A percentile compares a stretch with the other conserved stretches of the same genome.
These are phyloP conservation scores for Onygenales sp. DNA, from an alignment of 2,329 filamentous ascomycete species.

Conservation along the genomic window DNA sequence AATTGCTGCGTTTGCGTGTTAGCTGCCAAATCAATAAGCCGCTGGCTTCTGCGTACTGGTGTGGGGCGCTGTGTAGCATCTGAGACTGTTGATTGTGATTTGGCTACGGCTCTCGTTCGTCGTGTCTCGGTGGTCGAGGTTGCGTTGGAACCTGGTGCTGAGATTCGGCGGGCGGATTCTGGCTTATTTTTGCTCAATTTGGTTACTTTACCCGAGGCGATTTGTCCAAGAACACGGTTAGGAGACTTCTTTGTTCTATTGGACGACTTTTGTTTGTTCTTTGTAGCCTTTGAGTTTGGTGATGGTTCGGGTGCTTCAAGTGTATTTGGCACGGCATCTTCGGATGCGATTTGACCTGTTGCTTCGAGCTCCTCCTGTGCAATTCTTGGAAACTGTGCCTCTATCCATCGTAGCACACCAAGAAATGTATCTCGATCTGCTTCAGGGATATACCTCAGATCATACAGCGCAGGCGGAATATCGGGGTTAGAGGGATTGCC, in stretches of 20 bases:
- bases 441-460: background rate
- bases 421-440: background rate
- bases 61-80: background rate
- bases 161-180: background rate
- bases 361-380: background rate
- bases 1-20: background rate
- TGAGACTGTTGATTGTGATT: background rate
- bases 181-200: background rate
- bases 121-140: background rate
- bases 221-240: background rate
- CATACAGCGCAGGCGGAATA: background rate
- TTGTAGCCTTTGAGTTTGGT: background rate
- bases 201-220: background rate
- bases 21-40: conserved; percentile 1
- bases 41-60: background rate
- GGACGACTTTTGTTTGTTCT: background rate
- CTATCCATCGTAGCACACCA: conserved; percentile 1
- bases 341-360: background rate
- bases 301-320: background rate
- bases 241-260: background rate
- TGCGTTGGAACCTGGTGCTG: background rate
- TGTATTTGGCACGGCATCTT: background rate
- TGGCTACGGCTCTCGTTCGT: background rate
- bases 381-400: conserved; percentile 1
- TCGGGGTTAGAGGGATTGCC: background rate